Evolutionary conservation across 2,329 filamentous ascomycete species (phyloP).

Genomic region (Furcasterigmium sp.): DNA sequence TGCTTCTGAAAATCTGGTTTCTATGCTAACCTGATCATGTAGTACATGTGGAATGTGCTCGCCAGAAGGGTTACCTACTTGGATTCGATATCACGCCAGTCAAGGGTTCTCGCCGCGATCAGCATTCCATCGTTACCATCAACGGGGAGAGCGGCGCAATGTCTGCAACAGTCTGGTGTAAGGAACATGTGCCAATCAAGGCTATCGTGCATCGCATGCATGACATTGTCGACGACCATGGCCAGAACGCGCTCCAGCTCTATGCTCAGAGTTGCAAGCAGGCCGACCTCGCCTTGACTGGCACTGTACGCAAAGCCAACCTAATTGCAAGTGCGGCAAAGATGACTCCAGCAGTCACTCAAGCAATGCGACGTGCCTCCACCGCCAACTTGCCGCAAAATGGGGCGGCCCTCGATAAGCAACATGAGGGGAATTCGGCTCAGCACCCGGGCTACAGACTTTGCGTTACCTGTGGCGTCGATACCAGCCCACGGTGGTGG

Average conservation of each 20-base stretch:
- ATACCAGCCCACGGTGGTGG: conserved; percentile 74
- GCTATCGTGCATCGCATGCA: conserved; percentile 72
- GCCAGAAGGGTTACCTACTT: conserved; percentile 73
- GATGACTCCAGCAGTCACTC: conserved; percentile 4
- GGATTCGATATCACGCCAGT: conserved; percentile 89
- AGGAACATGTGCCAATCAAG: conserved; percentile 73
- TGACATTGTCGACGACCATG: conserved; percentile 65
- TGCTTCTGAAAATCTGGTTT: conserved; percentile 6
- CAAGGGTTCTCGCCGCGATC: conserved; percentile 81
- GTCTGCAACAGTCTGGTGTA: conserved; percentile 86
- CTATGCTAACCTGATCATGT: conserved; percentile 14
- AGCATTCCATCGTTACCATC: conserved; percentile 72
- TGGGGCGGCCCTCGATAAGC: conserved; percentile 10
- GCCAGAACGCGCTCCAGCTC: conserved; percentile 76
- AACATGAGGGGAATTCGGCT: conserved; percentile 3
- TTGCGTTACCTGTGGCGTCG: conserved; percentile 61
- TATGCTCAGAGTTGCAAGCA: conserved; percentile 91
- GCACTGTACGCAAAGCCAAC: conserved; percentile 88
- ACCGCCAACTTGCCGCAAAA: conserved; percentile 35
- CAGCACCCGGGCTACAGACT: conserved; percentile 43
- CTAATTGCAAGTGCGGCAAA: conserved; percentile 64
- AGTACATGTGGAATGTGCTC: conserved; percentile 89
- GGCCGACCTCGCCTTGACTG: conserved; percentile 83
- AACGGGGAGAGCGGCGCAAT: conserved; percentile 78
- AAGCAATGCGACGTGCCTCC: conserved; percentile 47